Percentiles rank a stretch among this genome's conserved stretches.
These are phyloP conservation scores for Metschnikowia santaceciliae DNA, from an alignment of 805 yeast genomes.

Conservation along the genomic window DNA sequence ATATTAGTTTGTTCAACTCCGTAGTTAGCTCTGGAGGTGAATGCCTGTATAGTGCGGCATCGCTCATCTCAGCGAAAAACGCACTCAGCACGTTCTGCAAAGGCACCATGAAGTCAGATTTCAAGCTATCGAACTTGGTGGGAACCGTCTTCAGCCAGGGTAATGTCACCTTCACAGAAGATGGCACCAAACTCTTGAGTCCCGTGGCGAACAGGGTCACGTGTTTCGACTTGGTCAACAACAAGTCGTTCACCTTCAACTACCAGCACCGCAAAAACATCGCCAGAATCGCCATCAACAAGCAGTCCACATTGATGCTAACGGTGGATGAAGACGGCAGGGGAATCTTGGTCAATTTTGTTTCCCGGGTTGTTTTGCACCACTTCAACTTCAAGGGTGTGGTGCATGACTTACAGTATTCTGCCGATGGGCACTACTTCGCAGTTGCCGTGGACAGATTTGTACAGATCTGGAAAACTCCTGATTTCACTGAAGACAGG, in stretches of 20 bases:
- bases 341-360: constrained; percentile 85
- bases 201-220: constrained; percentile 95
- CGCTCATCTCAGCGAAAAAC: constrained; percentile 17
- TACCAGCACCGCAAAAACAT: constrained; percentile 91
- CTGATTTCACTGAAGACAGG: constrained; percentile 72
- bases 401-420: constrained; percentile 72
- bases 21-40: background rate
- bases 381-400: constrained; percentile 88
- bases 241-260: constrained; percentile 80
- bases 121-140: constrained; percentile 77
- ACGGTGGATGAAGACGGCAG: constrained; percentile 90
- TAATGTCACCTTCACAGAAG: constrained; percentile 79
- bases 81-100: background rate
- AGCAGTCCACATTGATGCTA: constrained; percentile 72
- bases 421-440: constrained; percentile 84
- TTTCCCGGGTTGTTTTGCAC: constrained; percentile 78
- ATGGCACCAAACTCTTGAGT: constrained; percentile 76
- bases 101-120: constrained; percentile 74
- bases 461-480: constrained; percentile 92
- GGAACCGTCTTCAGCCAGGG: constrained; percentile 96
- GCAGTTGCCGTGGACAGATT: constrained; percentile 82
- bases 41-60: constrained; percentile 7
- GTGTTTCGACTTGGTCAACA: constrained; percentile 80
- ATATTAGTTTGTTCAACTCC: background rate
- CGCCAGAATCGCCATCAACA: constrained; percentile 73